Evolutionary conservation across 140 eudicot genomes (phyloP).

Genomic region (Cichorium intybus): DNA sequence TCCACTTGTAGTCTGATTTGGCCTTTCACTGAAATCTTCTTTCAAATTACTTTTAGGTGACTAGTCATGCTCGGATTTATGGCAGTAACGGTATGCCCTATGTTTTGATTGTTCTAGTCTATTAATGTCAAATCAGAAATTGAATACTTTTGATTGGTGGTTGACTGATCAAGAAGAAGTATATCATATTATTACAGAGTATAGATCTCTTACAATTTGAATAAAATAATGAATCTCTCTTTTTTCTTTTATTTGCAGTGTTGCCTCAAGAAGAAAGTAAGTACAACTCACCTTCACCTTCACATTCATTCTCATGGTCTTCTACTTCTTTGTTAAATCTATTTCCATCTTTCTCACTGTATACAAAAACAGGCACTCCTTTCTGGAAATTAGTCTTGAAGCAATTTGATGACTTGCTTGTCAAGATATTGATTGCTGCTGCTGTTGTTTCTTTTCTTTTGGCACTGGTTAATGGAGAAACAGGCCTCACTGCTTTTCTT

Average conservation of each 20-base stretch:
- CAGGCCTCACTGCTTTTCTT: conserved; percentile 88
- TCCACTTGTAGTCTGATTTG: not conserved
- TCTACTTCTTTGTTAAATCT: not conserved
- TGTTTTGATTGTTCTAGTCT: not conserved
- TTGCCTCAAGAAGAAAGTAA: conserved; percentile 94
- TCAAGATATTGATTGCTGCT: conserved; percentile 92
- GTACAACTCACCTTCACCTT: conserved; percentile 25
- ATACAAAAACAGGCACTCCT: conserved; percentile 68
- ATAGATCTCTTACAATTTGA: not conserved
- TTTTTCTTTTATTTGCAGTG: conserved; percentile 56
- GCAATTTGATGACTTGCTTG: conserved; percentile 97
- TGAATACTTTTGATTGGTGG: not conserved
- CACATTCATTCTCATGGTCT: conserved; percentile 8
- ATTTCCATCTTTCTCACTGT: not conserved
- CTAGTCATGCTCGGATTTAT: conserved; percentile 65
- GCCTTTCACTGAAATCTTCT: not conserved
- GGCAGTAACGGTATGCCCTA: conserved; percentile 69
- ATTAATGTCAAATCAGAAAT: not conserved
- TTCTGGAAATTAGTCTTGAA: conserved; percentile 91
- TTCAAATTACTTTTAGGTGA: conserved; percentile 44
- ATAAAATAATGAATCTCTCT: no score
- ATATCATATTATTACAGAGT: not conserved
- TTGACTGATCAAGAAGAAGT: not conserved
- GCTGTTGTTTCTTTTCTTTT: conserved; percentile 85
- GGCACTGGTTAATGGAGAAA: conserved; percentile 93